Percentiles rank a stretch among this genome's conserved stretches.
These are phyloP conservation scores for Phytophthora uliginosa DNA, from an alignment of 352 stramenopile species.

Conservation along the genomic window DNA sequence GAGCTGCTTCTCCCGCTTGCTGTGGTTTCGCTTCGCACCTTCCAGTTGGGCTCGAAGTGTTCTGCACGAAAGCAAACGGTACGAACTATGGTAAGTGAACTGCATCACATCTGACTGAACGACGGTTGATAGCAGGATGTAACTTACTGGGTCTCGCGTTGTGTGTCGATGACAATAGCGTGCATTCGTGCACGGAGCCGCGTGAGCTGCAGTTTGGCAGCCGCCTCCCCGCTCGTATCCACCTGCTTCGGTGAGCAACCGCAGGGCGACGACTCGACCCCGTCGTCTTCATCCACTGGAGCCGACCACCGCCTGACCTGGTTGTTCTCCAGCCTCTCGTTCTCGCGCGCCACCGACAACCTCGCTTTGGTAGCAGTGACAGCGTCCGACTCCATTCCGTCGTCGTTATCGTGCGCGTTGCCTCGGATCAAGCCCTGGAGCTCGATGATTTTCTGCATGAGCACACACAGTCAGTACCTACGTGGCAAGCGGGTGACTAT, in stretches of 20 bases:
- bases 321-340: conserved; percentile 35
- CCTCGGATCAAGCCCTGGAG: conserved; percentile 70
- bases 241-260: conserved; percentile 31
- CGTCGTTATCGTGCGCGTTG: conserved; percentile 55
- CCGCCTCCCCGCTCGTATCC: conserved; percentile 32
- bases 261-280: conserved; percentile 10
- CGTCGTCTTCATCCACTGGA: conserved; percentile 26
- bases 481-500: conserved; percentile 3
- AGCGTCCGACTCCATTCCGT: conserved; percentile 17
- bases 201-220: conserved; percentile 54
- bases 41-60: conserved; percentile 57
- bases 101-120: not conserved
- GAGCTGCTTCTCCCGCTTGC: conserved; percentile 59
- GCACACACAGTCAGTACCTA: conserved; percentile 6
- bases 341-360: conserved; percentile 22
- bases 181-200: conserved; percentile 65
- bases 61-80: conserved; percentile 22
- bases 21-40: conserved; percentile 41
- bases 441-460: conserved; percentile 76
- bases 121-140: not conserved
- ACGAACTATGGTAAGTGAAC: conserved; percentile 21
- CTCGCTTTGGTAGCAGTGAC: conserved; percentile 9
- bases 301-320: conserved; percentile 31
- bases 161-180: conserved; percentile 54
- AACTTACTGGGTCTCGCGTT: conserved; percentile 57